phyloP scores from a whole-genome alignment of 169 alveolate genomes.

The Eimeria sp. region DNA sequence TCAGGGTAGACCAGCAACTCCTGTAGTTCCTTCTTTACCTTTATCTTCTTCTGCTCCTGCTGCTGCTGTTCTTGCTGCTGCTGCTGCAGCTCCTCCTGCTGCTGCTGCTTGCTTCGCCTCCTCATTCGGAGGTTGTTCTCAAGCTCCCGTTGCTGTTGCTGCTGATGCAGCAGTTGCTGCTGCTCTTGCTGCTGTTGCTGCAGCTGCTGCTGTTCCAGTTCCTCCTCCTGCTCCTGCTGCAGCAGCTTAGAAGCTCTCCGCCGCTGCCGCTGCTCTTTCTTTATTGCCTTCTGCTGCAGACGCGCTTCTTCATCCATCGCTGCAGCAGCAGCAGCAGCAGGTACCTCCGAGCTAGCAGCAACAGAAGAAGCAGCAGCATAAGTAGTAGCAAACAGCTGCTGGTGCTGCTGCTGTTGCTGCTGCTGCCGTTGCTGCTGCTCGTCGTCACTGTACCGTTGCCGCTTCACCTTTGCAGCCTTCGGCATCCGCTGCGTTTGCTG shows the following conservation, averaged over 20 bases:
- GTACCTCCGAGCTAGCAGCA: not conserved
- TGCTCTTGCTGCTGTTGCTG: conserved; percentile 1
- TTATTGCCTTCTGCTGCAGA: not conserved
- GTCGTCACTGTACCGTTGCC: too few species aligned
- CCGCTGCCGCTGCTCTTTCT: too few species aligned
- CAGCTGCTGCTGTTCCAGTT: not conserved
- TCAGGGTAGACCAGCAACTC: not conserved
- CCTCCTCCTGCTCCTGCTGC: not conserved
- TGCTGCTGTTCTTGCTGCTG: not conserved
- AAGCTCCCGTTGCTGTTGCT: not conserved
- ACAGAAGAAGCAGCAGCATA: too few species aligned
- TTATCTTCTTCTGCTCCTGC: not conserved
- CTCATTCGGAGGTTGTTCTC: not conserved
- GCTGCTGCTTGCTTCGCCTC: not conserved
- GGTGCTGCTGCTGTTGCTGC: not conserved
- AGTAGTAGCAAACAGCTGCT: too few species aligned
- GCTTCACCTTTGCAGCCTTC: too few species aligned
- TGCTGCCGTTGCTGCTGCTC: conserved; percentile 13
- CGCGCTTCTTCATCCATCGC: not conserved
- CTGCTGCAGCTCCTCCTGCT: not conserved
- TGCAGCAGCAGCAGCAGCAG: not conserved
- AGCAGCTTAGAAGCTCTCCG: too few species aligned
- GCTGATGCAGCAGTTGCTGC: not conserved
- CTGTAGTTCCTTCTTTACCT: not conserved
- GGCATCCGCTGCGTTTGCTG: too few species aligned